phyloP scores from a whole-genome alignment of 2,329 filamentous ascomycete species.

The Apiospora arundinis region DNA sequence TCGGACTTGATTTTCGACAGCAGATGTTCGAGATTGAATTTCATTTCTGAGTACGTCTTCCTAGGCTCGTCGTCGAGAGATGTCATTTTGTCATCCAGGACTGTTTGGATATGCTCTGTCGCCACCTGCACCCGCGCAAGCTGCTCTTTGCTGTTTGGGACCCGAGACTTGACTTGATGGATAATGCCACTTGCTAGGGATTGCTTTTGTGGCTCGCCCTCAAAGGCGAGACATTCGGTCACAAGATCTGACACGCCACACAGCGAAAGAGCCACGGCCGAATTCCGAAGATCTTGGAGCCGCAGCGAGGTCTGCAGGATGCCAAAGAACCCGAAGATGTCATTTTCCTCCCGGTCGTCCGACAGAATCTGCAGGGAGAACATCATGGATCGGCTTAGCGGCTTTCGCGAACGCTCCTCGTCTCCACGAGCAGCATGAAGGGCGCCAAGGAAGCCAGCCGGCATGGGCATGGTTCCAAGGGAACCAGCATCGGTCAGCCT shows the following conservation, averaged over 20 bases:
- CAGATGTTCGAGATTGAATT: not conserved
- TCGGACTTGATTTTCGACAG: not conserved
- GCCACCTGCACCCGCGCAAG: not conserved
- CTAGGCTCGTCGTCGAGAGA: not conserved
- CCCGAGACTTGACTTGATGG: not conserved
- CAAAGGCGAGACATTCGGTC: not conserved
- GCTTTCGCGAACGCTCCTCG: not conserved
- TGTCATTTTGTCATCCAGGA: not conserved
- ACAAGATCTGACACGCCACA: not conserved
- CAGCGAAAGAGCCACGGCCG: not conserved
- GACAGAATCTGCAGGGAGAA: not conserved
- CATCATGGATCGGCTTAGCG: not conserved
- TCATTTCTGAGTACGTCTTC: not conserved
- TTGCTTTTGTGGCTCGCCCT: not conserved
- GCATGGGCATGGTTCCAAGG: not conserved
- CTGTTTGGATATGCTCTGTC: not conserved
- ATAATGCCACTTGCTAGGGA: not conserved
- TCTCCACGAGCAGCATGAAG: not conserved
- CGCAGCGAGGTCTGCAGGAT: not conserved
- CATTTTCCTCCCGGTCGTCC: not conserved
- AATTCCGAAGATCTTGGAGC: not conserved
- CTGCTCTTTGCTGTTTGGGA: not conserved
- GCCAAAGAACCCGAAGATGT: not conserved
- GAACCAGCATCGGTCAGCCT: not conserved
- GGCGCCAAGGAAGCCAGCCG: not conserved